phyloP scores from a whole-genome alignment of 2,329 filamentous ascomycete genomes.

The Penicillium oxalicum region DNA sequence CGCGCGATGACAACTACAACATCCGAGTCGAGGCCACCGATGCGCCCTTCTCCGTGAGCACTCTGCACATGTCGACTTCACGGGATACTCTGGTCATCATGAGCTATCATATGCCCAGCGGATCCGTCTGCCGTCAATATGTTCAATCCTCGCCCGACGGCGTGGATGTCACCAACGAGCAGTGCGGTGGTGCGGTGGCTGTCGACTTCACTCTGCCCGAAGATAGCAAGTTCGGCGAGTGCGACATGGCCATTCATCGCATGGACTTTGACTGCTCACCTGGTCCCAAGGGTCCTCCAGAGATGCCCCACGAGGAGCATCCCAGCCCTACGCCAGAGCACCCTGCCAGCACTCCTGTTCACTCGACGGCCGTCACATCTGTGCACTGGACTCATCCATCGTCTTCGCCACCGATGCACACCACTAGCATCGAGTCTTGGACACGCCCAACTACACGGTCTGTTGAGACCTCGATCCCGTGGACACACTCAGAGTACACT shows the following conservation, averaged over 20 bases:
- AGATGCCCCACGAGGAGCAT: not conserved
- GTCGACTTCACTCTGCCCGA: slow-evolving; percentile 63
- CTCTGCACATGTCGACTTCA: slow-evolving; percentile 65
- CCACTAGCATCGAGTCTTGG: no score
- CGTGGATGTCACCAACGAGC: slow-evolving; percentile 67
- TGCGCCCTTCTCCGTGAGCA: slow-evolving; percentile 62
- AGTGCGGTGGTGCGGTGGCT: slow-evolving; percentile 82
- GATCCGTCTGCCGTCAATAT: slow-evolving; percentile 71
- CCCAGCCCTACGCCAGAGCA: not conserved
- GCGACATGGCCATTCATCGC: slow-evolving; percentile 54
- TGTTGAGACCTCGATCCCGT: no score
- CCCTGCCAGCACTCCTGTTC: not conserved
- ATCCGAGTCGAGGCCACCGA: slow-evolving; percentile 12
- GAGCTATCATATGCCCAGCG: slow-evolving; percentile 77
- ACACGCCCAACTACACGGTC: no score
- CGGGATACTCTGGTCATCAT: slow-evolving; percentile 74
- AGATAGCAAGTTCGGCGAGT: slow-evolving; percentile 51
- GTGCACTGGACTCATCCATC: no score
- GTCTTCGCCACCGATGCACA: no score
- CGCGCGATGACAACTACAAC: slow-evolving; percentile 46
- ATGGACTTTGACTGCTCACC: slow-evolving; percentile 18
- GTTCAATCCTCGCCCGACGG: slow-evolving; percentile 60
- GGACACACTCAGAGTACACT: not conserved
- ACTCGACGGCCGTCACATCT: no score
- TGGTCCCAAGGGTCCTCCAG: slow-evolving; percentile 8